phyloP scores from a whole-genome alignment of 805 yeast genomes.

The Debaryomyces maramus region DNA sequence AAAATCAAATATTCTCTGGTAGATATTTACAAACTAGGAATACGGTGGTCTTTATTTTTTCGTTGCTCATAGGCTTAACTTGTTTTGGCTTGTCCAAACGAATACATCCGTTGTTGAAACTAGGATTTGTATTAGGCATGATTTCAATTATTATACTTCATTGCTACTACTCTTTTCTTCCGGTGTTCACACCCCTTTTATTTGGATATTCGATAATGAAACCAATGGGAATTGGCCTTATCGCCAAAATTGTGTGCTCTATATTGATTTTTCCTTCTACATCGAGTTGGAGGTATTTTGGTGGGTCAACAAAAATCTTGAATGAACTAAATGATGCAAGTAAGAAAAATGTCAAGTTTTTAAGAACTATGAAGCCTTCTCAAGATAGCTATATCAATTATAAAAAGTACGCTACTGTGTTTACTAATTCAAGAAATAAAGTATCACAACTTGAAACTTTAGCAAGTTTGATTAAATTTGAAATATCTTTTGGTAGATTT shows the following conservation, averaged over 20 bases:
- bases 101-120: slow-evolving; percentile 17
- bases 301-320: slow-evolving; percentile 16
- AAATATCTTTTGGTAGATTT: slow-evolving; percentile 28
- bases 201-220: slow-evolving; percentile 20
- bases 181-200: slow-evolving; percentile 24
- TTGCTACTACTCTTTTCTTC: slow-evolving; percentile 27
- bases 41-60: slow-evolving; percentile 23
- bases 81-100: slow-evolving; percentile 22
- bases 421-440: slow-evolving; percentile 17
- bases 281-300: slow-evolving; percentile 20
- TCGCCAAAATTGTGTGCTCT: slow-evolving; percentile 18
- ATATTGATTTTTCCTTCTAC: slow-evolving; percentile 30
- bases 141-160: slow-evolving; percentile 21
- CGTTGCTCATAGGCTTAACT: slow-evolving; percentile 22
- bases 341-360: slow-evolving; percentile 22
- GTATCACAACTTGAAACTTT: slow-evolving; percentile 20
- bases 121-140: slow-evolving; percentile 21
- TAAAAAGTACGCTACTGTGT: slow-evolving; percentile 16
- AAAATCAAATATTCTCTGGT: slow-evolving; percentile 23
- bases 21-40: slow-evolving; percentile 20
- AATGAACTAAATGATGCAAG: slow-evolving; percentile 13
- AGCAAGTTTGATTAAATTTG: slow-evolving; percentile 19
- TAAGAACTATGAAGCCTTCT: slow-evolving; percentile 28
- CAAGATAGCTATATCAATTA: slow-evolving; percentile 22
- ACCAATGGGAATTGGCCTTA: slow-evolving; percentile 26